A percentile compares a stretch with the other conserved stretches of the same genome.
These are phyloP conservation scores for Suillus occidentalis DNA, from an alignment of 768 basidiomycete genomes.

Conservation along the genomic window DNA sequence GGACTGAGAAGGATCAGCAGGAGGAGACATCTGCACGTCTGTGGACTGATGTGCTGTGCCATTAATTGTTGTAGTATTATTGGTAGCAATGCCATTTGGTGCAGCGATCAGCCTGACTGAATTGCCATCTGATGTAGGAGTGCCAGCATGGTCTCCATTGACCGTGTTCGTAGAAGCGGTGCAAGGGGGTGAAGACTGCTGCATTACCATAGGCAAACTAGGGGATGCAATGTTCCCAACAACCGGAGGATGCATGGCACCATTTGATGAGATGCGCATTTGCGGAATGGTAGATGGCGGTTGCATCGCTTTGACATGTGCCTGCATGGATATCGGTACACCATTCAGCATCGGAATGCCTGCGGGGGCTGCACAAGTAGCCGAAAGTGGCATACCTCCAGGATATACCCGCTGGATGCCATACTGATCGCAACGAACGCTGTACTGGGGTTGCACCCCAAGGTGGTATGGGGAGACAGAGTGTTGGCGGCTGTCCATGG, in stretches of 20 bases:
- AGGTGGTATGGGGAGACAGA: no score
- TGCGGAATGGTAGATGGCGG: conserved; percentile 53
- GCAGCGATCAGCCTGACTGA: conserved; percentile 18
- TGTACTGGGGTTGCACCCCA: conserved; percentile 16
- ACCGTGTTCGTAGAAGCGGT: conserved; percentile 32
- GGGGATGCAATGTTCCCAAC: conserved; percentile 28
- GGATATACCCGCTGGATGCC: conserved; percentile 20
- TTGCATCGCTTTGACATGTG: conserved; percentile 61
- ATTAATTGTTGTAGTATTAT: no score
- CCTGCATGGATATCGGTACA: conserved; percentile 56
- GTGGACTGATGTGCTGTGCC: no score
- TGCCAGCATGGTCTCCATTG: background rate
- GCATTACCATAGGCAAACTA: conserved; percentile 20
- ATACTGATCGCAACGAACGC: conserved; percentile 27
- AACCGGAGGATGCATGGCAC: conserved; percentile 49
- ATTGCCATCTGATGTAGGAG: conserved; percentile 45
- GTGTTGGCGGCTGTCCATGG: no score
- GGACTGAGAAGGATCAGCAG: no score
- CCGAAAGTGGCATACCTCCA: conserved; percentile 4
- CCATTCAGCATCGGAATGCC: conserved; percentile 26
- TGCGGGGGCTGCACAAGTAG: no score
- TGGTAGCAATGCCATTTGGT: conserved; percentile 18
- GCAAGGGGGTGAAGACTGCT: conserved; percentile 37
- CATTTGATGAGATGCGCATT: conserved; percentile 54
- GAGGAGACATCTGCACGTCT: no score